Base-by-base conservation (phyloP, 768 basidiomycete genomes). In the Leccinum boreale region DNA sequence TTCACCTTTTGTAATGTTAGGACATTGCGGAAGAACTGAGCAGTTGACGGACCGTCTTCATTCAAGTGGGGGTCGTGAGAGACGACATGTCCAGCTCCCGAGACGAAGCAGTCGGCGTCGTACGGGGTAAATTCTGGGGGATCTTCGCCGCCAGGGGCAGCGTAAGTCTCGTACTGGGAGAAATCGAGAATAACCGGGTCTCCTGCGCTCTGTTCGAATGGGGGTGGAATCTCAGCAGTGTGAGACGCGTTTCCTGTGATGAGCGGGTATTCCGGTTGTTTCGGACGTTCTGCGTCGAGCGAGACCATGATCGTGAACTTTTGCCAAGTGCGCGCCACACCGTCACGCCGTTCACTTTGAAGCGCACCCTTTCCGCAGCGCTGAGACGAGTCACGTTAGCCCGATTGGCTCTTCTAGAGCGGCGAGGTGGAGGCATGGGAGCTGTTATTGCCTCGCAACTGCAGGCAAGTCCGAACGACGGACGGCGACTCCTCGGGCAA, bases 11-110 rank as follows among this genome's bases (percentile, higher is more conserved):
- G 53, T 7, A 19, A 36, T 35, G 56, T 63, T 46, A 65, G 52
- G 46, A 58, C 23, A 46, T 33, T 0, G 52, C 1, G 6, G 29
- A 26, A 39, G 50, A 26, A 46, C 11, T 0, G 44, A 52, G 5
- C 15, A 29, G 33, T 31, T 19, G 54, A 67, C 75, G 31, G 54
- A 77, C 86, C 86, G 62, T 89, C 87, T 50, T 79, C 71, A 57
- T 89, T 89, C 48, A 89, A 69, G 65, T 88, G 86, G 5, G 68
- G 73, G 62, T 91, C 90, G 67, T 90, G 89, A 14, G 88, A 87
- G 53, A 90, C 72, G 58, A 88, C 75, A 48, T 84, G 70, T 3
- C 83, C 84, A 44, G 73, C 56, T 33, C 69, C 69, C 1, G 74
- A 74, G 23, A 78, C 70, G 60, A 82, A 85, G 70, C 76, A 84